Conservation (phyloP, 148 eudicot genomes). For the Persicaria maculosa region DNA sequence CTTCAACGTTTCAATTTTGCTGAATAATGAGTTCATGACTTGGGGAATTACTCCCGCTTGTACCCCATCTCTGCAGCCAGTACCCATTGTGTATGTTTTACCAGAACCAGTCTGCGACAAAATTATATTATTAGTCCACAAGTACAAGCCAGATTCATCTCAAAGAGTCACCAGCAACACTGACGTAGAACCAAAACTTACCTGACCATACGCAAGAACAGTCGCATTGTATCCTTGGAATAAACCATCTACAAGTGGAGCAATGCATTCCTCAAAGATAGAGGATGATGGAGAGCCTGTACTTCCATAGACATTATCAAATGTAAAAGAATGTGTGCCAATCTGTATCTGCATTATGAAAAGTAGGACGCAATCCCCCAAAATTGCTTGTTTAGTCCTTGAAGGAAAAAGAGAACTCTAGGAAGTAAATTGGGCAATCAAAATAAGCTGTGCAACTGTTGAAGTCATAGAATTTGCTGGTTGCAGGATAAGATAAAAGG, state of each 20-base stretch:
- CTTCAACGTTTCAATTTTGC: slow-evolving; percentile 72
- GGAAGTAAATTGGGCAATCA: not conserved
- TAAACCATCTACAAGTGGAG: slow-evolving; percentile 89
- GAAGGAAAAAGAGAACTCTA: not conserved
- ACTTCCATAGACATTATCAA: slow-evolving; percentile 95
- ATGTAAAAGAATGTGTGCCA: slow-evolving; percentile 93
- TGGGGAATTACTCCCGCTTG: slow-evolving; percentile 80
- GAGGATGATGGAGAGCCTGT: slow-evolving; percentile 60
- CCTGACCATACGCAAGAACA: slow-evolving; percentile 99
- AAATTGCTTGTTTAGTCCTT: not conserved
- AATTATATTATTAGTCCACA: slow-evolving; percentile 13
- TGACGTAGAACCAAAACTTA: slow-evolving; percentile 17
- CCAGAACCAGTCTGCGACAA: slow-evolving; percentile 92
- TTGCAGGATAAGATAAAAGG: not conserved
- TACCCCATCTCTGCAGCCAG: slow-evolving; percentile 69
- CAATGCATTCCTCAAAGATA: slow-evolving; percentile 91
- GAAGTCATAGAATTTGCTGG: not conserved
- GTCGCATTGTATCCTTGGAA: slow-evolving; percentile 99
- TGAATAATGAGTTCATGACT: slow-evolving; percentile 74
- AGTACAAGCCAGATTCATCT: not conserved
- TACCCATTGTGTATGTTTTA: slow-evolving; percentile 98
- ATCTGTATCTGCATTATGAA: slow-evolving; percentile 66
- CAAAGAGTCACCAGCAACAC: not conserved
- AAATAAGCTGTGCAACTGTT: not conserved
- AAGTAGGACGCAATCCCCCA: not conserved